Base-by-base conservation (phyloP, 805 yeast genomes). In the Metahyphopichia silvanorum region DNA sequence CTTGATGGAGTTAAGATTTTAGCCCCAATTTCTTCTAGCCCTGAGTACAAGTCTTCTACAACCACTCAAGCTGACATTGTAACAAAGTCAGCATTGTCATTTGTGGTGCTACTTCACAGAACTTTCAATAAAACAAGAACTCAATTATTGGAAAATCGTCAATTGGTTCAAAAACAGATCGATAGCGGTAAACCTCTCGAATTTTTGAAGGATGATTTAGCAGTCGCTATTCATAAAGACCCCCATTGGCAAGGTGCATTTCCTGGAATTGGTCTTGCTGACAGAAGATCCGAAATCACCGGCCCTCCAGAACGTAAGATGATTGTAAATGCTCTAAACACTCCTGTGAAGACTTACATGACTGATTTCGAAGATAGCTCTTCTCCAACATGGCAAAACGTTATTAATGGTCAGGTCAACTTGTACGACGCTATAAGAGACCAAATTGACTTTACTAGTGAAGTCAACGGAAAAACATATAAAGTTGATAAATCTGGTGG, bases 401-500 rank as follows among this genome's bases (percentile, higher is more conserved):
- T 47, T 13, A 19, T 47, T 11, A 34, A 43, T 24, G 53, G 53
- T n/a, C 53, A 47, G 34, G 46, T 47, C 17, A 43, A 46, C 21
- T 42, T 47, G 32, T 47, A 40, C 31, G 53, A 47, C 28, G 49
- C 51, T 12, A 38, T 40, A n/a, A 37, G 53, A 25, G 24, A 39
- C 14, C 45, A 46, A 27, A 31, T 48, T 23, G 52, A 47, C 32
- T 47, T 47, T 23, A 30, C 14, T 6, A 35, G 24, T 20, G 20
- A 21, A 18, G 35, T 31, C 7, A 26, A 58, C 12, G 71, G 70
- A 17, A 67, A 67, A 43, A 34, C 53, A 21, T 66, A 66, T 44
- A 54, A 54, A 41, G 60, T 66, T 32, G 51, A 62, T 30, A 31
- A 31, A 26, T 22, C 27, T 18, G 24, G 29, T 2, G 38, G 34